Evolutionary conservation across 1,139 yeast genomes (phyloP).

Genomic region (Hansenula sp.): DNA sequence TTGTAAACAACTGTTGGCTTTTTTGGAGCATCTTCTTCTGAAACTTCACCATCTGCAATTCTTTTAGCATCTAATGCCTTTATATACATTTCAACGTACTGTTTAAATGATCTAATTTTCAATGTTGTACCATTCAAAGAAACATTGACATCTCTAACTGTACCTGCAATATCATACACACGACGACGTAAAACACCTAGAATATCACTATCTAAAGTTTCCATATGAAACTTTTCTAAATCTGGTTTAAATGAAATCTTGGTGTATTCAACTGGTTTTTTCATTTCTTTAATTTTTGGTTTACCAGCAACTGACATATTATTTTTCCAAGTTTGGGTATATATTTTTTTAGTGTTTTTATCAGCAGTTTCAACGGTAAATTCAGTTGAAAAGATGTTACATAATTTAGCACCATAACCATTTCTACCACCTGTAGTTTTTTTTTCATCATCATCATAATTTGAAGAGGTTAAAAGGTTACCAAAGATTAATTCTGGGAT

Average conservation of each 20-base stretch:
- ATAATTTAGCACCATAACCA: conserved; percentile 96
- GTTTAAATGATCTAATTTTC: conserved; percentile 70
- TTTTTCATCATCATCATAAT: conserved; percentile 91
- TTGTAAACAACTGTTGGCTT: conserved; percentile 77
- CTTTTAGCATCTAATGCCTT: conserved; percentile 52
- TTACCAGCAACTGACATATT: conserved; percentile 80
- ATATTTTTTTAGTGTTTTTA: conserved; percentile 52
- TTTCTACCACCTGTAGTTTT: conserved; percentile 99
- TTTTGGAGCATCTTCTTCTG: conserved; percentile 30
- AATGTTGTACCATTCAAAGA: conserved; percentile 72
- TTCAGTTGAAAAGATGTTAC: conserved; percentile 87
- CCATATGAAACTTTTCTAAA: conserved; percentile 77
- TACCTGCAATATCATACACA: conserved; percentile 93
- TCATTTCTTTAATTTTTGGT: conserved; percentile 62
- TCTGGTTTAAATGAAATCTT: conserved; percentile 90
- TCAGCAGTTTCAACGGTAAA: conserved; percentile 91
- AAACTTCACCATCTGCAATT: conserved; percentile 27
- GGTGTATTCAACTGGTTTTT: conserved; percentile 64
- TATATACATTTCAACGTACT: conserved; percentile 86
- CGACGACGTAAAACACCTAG: conserved; percentile 71
- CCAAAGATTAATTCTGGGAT: conserved; percentile 98
- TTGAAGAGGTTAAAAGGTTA: conserved; percentile 88
- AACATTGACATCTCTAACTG: conserved; percentile 82
- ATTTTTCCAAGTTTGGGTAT: conserved; percentile 79
- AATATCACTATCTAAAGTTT: neutral